A percentile compares a stretch with the other conserved stretches of the same genome.
These are phyloP conservation scores for Durio zibethinus DNA, from an alignment of 345 rosid species.

Conservation along the genomic window DNA sequence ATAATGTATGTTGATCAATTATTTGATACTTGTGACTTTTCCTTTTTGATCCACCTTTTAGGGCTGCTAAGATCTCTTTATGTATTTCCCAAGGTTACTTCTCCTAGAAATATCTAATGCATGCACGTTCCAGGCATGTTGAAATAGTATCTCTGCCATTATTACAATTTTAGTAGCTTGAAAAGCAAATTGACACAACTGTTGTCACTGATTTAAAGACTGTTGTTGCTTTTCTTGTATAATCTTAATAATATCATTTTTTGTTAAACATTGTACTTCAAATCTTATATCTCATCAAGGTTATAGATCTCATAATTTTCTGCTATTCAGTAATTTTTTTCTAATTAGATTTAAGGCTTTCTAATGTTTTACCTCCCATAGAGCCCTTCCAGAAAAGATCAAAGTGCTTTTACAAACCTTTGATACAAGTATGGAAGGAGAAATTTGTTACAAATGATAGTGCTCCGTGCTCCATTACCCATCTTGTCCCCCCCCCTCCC, in stretches of 20 bases:
- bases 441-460: not conserved
- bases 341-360: constrained; percentile 1
- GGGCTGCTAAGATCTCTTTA: not conserved
- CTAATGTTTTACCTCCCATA: not conserved
- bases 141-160: not conserved
- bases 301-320: not conserved
- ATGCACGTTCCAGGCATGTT: not conserved
- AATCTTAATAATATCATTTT: not conserved
- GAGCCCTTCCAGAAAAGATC: not conserved
- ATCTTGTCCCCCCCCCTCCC: not conserved
- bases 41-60: not conserved
- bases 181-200: not conserved
- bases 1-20: not conserved
- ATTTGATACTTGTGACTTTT: not conserved
- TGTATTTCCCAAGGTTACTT: not conserved
- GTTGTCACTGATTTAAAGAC: not conserved
- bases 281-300: not conserved
- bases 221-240: not conserved
- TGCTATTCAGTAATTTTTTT: not conserved
- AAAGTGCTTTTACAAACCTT: constrained; percentile 1
- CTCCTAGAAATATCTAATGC: not conserved
- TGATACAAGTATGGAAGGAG: not conserved
- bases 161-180: too few species aligned
- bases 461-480: not conserved
- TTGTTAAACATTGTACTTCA: not conserved